Base-by-base conservation (phyloP, 768 basidiomycete species). In the Mycena kentingensis region DNA sequence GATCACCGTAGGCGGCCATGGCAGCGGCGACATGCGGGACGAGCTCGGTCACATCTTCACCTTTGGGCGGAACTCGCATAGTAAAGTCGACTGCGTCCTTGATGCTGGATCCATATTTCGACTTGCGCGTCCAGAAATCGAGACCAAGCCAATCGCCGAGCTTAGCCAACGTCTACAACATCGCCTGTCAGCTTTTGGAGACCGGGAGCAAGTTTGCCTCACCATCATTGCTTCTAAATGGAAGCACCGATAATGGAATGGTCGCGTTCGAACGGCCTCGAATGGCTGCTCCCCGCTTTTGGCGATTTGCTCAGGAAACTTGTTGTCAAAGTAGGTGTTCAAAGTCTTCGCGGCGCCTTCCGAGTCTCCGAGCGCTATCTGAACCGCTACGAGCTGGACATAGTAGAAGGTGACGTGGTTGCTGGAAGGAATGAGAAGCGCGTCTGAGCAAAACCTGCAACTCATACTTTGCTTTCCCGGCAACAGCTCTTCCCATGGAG, bases 171-270 rank as follows among this genome's bases (percentile, higher is more conserved):
- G 74, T 76, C 79, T 83, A 48, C 19, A n/a, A 25, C n/a, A 16
- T 18, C 5, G 19, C 15, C 31, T 5, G 38, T 43, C 12, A 63
- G 26, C 22, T 32, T 31, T 16, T 5, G 18, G 22, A 11, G 5
- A 34, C 13, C 28, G 54, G 5, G 24, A 16, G 10, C 15, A 19
- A 3, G 34, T 18, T 46, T 10, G 19, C 63, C 78, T 73, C 54
- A 79, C 80, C 54, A 81, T 77, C 68, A 83, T 65, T 1, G 80
- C 83, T 52, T 82, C 80, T 8, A 83, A 64, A 57, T 83, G 83
- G 70, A 82, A 84, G 43, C 72, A 74, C 6, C 82, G 75, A 60
- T 84, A 84, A 60, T 83, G 82, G 59, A 63, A 79, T 5, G 83
- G 81, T 12, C 78, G 69, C 5, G 80, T 78, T 16, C 82, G 76